Percentiles rank a stretch among this genome's conserved stretches.
Evolutionary conservation across 2,329 filamentous ascomycete species (phyloP).

Genomic region (Colletotrichum truncatum): DNA sequence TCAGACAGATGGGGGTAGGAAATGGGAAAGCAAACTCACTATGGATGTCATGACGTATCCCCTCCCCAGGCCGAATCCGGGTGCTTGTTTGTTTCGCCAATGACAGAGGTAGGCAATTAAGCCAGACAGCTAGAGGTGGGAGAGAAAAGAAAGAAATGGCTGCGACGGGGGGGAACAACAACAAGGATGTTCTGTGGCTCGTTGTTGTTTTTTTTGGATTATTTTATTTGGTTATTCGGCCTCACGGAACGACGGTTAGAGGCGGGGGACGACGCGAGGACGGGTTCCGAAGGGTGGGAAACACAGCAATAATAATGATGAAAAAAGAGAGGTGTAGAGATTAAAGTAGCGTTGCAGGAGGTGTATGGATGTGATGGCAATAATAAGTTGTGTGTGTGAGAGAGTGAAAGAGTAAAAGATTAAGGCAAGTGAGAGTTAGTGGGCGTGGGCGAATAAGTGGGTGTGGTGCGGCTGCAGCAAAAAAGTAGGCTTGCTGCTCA

Average conservation of each 20-base stretch:
- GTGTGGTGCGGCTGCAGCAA: constrained; percentile 20
- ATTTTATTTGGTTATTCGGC: not conserved
- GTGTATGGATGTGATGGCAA: constrained; percentile 19
- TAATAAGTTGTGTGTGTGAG: constrained; percentile 9
- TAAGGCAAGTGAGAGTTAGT: constrained; percentile 4
- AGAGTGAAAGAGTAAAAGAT: constrained; percentile 1
- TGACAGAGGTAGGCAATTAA: constrained; percentile 19
- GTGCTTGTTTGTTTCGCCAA: constrained; percentile 28
- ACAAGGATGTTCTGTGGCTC: not conserved
- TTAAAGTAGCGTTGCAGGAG: not conserved
- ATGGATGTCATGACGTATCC: constrained; percentile 43
- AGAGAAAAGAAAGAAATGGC: constrained; percentile 14
- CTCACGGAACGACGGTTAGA: not conserved
- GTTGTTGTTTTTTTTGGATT: not conserved
- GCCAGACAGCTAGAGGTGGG: constrained; percentile 4
- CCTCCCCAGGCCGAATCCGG: constrained; percentile 25
- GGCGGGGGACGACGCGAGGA: not conserved
- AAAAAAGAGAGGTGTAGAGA: not conserved
- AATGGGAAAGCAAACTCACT: constrained; percentile 35
- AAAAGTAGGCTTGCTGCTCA: not conserved
- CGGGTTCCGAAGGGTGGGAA: not conserved
- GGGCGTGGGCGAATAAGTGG: constrained; percentile 25
- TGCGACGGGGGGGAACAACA: not conserved
- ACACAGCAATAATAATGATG: too few relatives aligned
- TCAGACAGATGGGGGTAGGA: constrained; percentile 2